Percentiles rank a stretch among this genome's conserved stretches.
Evolutionary conservation across 108 stramenopile species (phyloP).

Genomic region (Cyclostephanos tholiformis): DNA sequence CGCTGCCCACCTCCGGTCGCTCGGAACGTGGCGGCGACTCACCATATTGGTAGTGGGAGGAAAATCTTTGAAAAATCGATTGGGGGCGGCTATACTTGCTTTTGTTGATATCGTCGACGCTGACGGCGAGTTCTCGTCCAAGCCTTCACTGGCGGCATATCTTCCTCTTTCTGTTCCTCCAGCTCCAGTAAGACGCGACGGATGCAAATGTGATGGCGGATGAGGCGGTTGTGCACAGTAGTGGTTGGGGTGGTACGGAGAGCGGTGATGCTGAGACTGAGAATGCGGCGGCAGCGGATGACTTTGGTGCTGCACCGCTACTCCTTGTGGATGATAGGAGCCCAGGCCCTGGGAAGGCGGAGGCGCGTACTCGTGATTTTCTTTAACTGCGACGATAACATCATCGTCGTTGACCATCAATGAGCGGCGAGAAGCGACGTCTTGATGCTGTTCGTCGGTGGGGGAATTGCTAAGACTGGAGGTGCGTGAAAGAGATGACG

Average conservation of each 20-base stretch:
- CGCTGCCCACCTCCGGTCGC: too few species aligned
- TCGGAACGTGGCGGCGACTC: background rate
- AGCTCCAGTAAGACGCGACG: conserved; percentile 3
- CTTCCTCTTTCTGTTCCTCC: background rate
- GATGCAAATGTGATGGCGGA: conserved; percentile 2
- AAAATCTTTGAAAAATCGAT: background rate
- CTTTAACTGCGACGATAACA: too few species aligned
- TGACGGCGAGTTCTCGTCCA: conserved; percentile 18
- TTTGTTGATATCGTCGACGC: conserved; percentile 23
- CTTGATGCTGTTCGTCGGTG: too few species aligned
- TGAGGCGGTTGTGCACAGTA: background rate
- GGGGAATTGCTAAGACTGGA: conserved; percentile 13
- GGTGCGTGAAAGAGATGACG: background rate
- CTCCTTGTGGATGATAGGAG: background rate
- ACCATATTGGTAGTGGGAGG: conserved; percentile 12
- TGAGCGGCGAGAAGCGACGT: too few species aligned
- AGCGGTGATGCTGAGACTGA: background rate
- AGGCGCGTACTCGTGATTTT: too few species aligned
- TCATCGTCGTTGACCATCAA: too few species aligned
- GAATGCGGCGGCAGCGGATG: background rate
- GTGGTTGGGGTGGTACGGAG: background rate
- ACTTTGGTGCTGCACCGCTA: background rate
- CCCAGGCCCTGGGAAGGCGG: too few species aligned
- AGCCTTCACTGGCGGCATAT: background rate
- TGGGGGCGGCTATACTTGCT: background rate